Percentiles rank a stretch among this genome's conserved stretches.
Conservation (phyloP, 352 stramenopile species). For the Thraustochytrium striatum region DNA sequence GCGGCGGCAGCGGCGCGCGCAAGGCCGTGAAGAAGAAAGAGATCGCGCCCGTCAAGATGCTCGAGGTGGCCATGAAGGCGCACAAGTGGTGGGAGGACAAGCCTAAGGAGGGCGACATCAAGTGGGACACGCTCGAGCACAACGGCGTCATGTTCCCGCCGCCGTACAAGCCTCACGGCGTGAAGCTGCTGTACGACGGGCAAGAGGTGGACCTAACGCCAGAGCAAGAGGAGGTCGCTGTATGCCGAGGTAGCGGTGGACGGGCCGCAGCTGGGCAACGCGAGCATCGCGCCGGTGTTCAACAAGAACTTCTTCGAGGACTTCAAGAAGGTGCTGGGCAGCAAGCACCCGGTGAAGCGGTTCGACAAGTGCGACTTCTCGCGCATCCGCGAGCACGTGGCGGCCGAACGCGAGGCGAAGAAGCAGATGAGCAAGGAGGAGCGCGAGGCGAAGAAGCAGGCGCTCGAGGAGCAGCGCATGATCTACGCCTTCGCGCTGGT, state of each 20-base stretch:
- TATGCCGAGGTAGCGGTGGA: constrained; percentile 68
- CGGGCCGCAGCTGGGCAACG: constrained; percentile 92
- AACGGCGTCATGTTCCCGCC: constrained; percentile 95
- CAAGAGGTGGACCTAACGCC: constrained; percentile 87
- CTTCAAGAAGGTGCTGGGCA: constrained; percentile 83
- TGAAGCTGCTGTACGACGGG: constrained; percentile 76
- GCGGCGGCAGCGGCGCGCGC: not conserved
- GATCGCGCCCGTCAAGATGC: constrained; percentile 87
- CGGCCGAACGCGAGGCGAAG: constrained; percentile 82
- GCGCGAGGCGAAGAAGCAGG: constrained; percentile 58
- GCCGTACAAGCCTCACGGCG: constrained; percentile 87
- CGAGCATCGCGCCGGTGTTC: constrained; percentile 93
- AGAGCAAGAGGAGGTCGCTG: constrained; percentile 84
- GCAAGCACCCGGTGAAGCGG: constrained; percentile 83
- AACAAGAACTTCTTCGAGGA: constrained; percentile 98
- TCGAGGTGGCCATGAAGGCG: constrained; percentile 91
- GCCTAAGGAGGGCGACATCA: constrained; percentile 55
- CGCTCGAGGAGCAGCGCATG: constrained; percentile 23
- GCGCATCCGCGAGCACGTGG: constrained; percentile 82
- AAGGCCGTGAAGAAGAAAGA: constrained; percentile 59
- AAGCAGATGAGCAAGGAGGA: constrained; percentile 94
- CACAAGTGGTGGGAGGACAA: constrained; percentile 96
- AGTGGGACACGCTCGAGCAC: constrained; percentile 99
- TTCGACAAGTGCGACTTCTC: constrained; percentile 97
- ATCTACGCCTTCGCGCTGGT: constrained; percentile 29